Evolutionary conservation across 495 filamentous ascomycete genomes (phyloP), one percentile per base, ranked within the genome.

Genomic region (Recurvomyces mirabilis): DNA sequence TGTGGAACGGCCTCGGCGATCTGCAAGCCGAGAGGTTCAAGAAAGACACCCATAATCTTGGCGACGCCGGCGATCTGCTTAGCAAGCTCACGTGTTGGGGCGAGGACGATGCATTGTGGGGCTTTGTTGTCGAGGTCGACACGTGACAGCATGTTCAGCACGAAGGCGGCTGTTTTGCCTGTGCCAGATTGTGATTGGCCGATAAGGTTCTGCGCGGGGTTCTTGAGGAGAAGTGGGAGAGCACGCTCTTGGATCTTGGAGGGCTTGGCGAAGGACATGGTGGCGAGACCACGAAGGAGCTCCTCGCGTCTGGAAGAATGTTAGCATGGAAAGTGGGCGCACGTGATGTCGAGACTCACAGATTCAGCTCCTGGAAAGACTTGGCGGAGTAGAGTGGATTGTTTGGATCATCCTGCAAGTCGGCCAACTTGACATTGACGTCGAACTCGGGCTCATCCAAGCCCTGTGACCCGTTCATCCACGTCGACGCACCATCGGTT

Each of bases 121-220:
- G 64, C 40, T n/a, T 77, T 67, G 33, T 74, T 69, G 15, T 55
- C 64, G 34, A 87, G 68, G 51, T 96, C 82, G 53, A 94, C 60
- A 37, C 91, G 84, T 41, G 80, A 79, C 15, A 99, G 73, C 41
- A 94, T 82, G 31, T 91, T 95, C 41, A 94, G 74, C 19, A 87
- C 79, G 62, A 96, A 99, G 23, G 93, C 93, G 23, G 91, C 93
- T 9, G 93, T 99, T 68, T 99, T 99, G 46, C 93, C 93, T 12
- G 93, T 99, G 48, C 93, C 93, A 4, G 93, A 98, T 65, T 99
- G 93, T 21, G 91, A 95, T 60, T 99, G 93, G 17, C 87, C 91
- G 47, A 99, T 89, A 70, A 96, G 79, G 63, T 96, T 96, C 31
- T 67, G 72, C 0, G 89, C 82, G 13, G 88, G 88, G 53, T 93